Conservation (phyloP, 352 stramenopile species). For the Phytophthora fragariae region DNA sequence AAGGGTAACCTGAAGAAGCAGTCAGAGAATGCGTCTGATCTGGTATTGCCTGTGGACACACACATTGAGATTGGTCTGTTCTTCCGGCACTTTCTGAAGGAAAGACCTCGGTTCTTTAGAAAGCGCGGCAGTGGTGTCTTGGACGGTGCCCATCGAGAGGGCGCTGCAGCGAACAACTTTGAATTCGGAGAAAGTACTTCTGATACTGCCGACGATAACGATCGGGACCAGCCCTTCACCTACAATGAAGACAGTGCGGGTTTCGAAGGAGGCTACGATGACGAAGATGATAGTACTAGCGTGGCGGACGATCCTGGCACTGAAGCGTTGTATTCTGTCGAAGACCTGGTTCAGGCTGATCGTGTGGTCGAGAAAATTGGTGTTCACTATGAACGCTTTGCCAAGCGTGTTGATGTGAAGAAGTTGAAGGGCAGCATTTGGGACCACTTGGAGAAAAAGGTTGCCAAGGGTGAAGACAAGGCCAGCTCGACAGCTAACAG, state of each 20-base stretch:
- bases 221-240: slow-evolving; percentile 36
- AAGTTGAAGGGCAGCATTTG: slow-evolving; percentile 97
- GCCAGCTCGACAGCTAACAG: background rate
- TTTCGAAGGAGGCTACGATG: slow-evolving; percentile 49
- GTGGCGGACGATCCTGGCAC: slow-evolving; percentile 39
- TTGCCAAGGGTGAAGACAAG: slow-evolving; percentile 31
- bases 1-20: slow-evolving; percentile 66
- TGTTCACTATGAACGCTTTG: slow-evolving; percentile 93
- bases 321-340: slow-evolving; percentile 52
- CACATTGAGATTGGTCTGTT: slow-evolving; percentile 76
- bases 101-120: slow-evolving; percentile 73
- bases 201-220: slow-evolving; percentile 29
- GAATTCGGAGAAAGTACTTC: slow-evolving; percentile 29
- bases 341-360: slow-evolving; percentile 84
- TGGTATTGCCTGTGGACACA: slow-evolving; percentile 82
- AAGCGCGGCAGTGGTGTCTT: slow-evolving; percentile 21
- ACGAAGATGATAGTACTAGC: slow-evolving; percentile 49
- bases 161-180: slow-evolving; percentile 9
- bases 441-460: slow-evolving; percentile 74
- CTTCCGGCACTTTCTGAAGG: slow-evolving; percentile 84
- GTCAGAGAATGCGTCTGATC: slow-evolving; percentile 57
- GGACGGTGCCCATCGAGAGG: slow-evolving; percentile 25
- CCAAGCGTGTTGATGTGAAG: slow-evolving; percentile 98
- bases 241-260: slow-evolving; percentile 54
- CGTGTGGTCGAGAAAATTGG: slow-evolving; percentile 96